phyloP scores from a whole-genome alignment of 2,329 filamentous ascomycete species.

The Alternaria ventricosa region DNA sequence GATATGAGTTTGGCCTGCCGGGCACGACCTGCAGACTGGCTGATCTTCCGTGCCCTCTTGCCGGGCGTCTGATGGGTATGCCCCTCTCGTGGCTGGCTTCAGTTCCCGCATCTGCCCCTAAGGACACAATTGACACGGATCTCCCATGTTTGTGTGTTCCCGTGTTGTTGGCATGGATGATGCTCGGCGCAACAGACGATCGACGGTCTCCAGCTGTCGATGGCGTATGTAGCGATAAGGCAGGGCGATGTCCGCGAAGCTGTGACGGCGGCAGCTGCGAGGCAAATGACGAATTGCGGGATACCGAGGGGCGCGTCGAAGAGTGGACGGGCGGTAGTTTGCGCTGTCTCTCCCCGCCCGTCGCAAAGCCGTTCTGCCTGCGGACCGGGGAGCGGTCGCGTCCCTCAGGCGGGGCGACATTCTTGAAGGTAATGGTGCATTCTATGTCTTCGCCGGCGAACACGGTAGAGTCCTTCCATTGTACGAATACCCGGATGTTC shows the following conservation, averaged over 20 bases:
- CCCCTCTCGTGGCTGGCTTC: slow-evolving; percentile 38
- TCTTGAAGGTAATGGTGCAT: slow-evolving; percentile 96
- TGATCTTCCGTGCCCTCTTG: slow-evolving; percentile 74
- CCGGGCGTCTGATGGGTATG: slow-evolving; percentile 52
- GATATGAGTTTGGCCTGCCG: slow-evolving; percentile 45
- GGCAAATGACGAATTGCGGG: slow-evolving; percentile 45
- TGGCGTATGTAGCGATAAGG: slow-evolving; percentile 65
- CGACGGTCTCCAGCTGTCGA: slow-evolving; percentile 35
- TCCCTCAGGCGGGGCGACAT: slow-evolving; percentile 66
- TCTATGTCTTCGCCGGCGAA: slow-evolving; percentile 96
- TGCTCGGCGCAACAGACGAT: slow-evolving; percentile 31
- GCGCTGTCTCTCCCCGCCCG: slow-evolving; percentile 46
- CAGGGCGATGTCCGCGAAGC: slow-evolving; percentile 69
- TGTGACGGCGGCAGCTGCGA: slow-evolving; percentile 38
- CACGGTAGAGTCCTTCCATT: slow-evolving; percentile 91
- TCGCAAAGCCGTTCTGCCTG: slow-evolving; percentile 46
- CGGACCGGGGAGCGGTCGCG: slow-evolving; percentile 38
- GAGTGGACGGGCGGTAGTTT: slow-evolving; percentile 48
- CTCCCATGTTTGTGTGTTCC: slow-evolving; percentile 50
- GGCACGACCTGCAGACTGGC: slow-evolving; percentile 80
- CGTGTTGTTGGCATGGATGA: slow-evolving; percentile 32
- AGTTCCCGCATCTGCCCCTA: slow-evolving; percentile 52
- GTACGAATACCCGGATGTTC: slow-evolving; percentile 94
- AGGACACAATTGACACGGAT: slow-evolving; percentile 58
- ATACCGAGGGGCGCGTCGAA: slow-evolving; percentile 44